These are phyloP conservation scores for Ilex asprella DNA, from an alignment of 257 asterid genomes.

Conservation along the genomic window DNA sequence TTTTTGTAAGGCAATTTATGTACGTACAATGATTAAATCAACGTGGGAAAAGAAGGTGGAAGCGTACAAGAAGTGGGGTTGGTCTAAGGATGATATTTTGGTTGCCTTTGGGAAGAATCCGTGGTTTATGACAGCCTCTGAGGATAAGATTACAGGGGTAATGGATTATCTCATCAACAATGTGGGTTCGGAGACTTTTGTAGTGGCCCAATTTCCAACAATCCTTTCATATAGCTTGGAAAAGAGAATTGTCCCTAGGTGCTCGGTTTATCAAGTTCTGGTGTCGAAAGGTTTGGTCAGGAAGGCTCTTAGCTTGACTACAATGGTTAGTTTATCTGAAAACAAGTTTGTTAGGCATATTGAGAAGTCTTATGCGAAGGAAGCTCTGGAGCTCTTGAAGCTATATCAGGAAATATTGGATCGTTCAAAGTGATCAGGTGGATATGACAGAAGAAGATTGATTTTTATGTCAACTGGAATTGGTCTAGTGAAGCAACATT, in stretches of 20 bases:
- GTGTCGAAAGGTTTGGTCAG: constrained; percentile 20
- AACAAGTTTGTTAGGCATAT: constrained; percentile 18
- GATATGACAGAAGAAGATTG: no score
- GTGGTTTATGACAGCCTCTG: constrained; percentile 14
- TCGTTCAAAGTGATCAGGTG: no score
- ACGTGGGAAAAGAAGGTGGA: constrained; percentile 9
- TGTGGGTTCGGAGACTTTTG: constrained; percentile 1
- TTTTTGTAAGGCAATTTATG: constrained; percentile 18
- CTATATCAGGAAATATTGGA: constrained; percentile 8
- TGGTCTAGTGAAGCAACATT: no score
- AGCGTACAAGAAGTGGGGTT: constrained; percentile 20
- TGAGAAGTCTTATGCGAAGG: constrained; percentile 7
- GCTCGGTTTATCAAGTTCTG: constrained; percentile 24
- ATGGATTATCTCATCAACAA: constrained; percentile 18
- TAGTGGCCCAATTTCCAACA: not conserved
- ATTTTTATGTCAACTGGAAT: no score
- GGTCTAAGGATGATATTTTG: constrained; percentile 16
- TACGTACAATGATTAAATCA: not conserved
- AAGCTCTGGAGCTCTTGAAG: constrained; percentile 21
- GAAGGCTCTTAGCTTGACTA: constrained; percentile 5
- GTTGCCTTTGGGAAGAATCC: constrained; percentile 11
- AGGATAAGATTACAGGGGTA: constrained; percentile 7
- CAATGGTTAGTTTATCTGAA: constrained; percentile 1
- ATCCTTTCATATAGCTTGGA: constrained; percentile 9
- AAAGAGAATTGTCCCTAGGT: constrained; percentile 23